Evolutionary conservation across 176 grass and related monocot species (phyloP).

Genomic region (Triticum monococcum): DNA sequence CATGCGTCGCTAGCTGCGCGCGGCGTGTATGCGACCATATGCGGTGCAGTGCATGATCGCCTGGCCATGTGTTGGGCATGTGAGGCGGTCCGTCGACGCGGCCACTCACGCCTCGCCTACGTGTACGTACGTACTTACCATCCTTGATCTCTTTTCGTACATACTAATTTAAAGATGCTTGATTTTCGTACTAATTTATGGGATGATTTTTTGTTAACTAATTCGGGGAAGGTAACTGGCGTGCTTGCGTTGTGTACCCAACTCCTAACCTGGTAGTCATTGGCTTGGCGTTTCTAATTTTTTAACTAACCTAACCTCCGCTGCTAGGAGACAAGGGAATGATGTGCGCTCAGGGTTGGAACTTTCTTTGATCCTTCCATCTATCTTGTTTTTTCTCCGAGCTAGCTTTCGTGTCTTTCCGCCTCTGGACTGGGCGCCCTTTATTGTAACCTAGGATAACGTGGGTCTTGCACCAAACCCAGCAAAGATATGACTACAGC

Average conservation of each 20-base stretch:
- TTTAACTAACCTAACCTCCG: not conserved
- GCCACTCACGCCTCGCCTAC: not conserved
- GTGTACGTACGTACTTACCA: not conserved
- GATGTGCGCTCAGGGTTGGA: slow-evolving; percentile 7
- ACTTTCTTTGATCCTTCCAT: slow-evolving; percentile 20
- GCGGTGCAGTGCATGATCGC: not conserved
- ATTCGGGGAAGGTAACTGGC: slow-evolving; percentile 15
- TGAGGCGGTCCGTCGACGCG: not conserved
- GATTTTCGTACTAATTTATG: not conserved
- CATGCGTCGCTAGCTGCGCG: not conserved
- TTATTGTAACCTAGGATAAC: slow-evolving; percentile 27
- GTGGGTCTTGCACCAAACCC: slow-evolving; percentile 9
- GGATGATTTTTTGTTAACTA: not conserved
- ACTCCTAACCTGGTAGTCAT: slow-evolving; percentile 4
- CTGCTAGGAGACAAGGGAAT: slow-evolving; percentile 28
- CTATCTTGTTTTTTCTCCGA: not conserved
- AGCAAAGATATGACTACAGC: not conserved
- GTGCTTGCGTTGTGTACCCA: slow-evolving; percentile 30
- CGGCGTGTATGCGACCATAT: not conserved
- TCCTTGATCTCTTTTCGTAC: no score
- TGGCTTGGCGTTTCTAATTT: not conserved
- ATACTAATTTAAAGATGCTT: no score
- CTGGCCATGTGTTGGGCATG: slow-evolving; percentile 44
- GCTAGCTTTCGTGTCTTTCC: not conserved
- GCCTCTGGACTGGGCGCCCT: not conserved